Evolutionary conservation across 177 flowering plant genomes (phyloP).

Genomic region (Vitis hybrid): DNA sequence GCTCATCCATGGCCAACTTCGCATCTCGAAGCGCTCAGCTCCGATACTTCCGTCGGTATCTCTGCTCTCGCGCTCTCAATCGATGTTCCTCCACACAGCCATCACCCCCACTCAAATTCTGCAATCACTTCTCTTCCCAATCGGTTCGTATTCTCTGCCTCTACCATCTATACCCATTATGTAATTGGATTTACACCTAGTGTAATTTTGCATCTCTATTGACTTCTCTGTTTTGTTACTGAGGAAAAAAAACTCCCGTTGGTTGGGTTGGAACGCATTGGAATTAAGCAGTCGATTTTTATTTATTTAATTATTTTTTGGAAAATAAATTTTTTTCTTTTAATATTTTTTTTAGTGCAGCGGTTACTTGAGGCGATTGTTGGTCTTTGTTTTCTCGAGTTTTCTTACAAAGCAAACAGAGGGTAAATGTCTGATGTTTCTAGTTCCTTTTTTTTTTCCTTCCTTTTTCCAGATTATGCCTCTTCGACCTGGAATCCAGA

Average conservation of each 20-base stretch:
- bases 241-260: too few relatives aligned
- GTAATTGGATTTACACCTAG: too few relatives aligned
- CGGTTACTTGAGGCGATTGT: not conserved
- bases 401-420: not conserved
- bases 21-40: conserved; percentile 13
- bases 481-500: conserved; percentile 5
- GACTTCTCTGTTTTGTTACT: too few relatives aligned
- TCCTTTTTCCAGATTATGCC: conserved; percentile 15
- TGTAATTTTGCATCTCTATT: too few relatives aligned
- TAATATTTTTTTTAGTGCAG: too few relatives aligned
- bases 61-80: not conserved
- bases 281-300: too few relatives aligned
- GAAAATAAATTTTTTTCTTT: too few relatives aligned
- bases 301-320: too few relatives aligned
- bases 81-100: conserved; percentile 3
- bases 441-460: not conserved
- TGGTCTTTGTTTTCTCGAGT: not conserved
- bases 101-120: not conserved
- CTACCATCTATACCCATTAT: too few relatives aligned
- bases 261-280: too few relatives aligned
- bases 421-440: too few relatives aligned
- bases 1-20: conserved; percentile 19
- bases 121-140: not conserved
- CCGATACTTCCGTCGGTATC: conserved; percentile 1
- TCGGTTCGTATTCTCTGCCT: conserved; percentile 11